These are phyloP conservation scores for Vanrija sp. DNA, from an alignment of 1,284 basidiomycete species.

Conservation along the genomic window DNA sequence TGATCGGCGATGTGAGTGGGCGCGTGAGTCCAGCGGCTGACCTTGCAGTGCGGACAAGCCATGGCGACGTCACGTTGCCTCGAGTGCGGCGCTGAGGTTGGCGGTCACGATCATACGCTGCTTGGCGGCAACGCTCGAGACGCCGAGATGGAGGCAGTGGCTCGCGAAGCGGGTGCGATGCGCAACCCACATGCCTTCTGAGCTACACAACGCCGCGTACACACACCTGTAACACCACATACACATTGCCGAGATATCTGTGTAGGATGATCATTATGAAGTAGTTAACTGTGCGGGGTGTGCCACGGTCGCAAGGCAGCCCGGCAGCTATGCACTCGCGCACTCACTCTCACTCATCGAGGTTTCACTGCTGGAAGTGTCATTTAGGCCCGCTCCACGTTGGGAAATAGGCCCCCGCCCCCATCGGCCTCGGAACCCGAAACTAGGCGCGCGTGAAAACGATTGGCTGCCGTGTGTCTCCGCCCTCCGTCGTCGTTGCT, in stretches of 20 bases:
- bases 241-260: too few relatives aligned
- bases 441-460: conserved; percentile 1
- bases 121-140: conserved; percentile 50
- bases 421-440: neutral
- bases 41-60: conserved; percentile 51
- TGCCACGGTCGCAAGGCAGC: too few relatives aligned
- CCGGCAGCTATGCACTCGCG: too few relatives aligned
- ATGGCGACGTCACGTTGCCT: conserved; percentile 55
- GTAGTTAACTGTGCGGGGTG: too few relatives aligned
- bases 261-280: too few relatives aligned
- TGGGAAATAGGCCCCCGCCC: neutral
- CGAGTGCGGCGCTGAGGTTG: conserved; percentile 57
- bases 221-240: too few relatives aligned
- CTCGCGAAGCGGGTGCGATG: too few relatives aligned
- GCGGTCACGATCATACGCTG: conserved; percentile 53
- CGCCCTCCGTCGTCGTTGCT: neutral
- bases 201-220: too few relatives aligned
- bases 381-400: too few relatives aligned
- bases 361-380: too few relatives aligned
- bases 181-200: too few relatives aligned
- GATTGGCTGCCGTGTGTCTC: neutral
- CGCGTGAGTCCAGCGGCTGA: neutral
- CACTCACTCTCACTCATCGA: too few relatives aligned
- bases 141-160: conserved; percentile 54
- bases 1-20: conserved; percentile 51